Evolutionary conservation across 345 rosid species (phyloP).

Genomic region (Passiflora organensis): DNA sequence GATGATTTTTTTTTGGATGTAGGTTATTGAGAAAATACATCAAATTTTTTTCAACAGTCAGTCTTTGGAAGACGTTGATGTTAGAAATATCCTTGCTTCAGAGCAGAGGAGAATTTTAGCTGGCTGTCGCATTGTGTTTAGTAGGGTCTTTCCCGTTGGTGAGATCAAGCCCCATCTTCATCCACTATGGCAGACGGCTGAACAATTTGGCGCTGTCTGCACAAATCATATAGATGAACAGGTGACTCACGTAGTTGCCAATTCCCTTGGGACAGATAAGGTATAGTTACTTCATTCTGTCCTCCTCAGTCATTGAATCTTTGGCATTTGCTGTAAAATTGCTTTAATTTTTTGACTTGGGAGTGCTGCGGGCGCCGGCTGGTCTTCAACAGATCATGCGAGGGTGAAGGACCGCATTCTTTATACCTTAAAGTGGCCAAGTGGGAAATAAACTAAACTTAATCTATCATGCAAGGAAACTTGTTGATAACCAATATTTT

Average conservation of each 20-base stretch:
- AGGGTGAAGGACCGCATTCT: too few relatives aligned
- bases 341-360: background rate
- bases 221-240: slow-evolving; percentile 79
- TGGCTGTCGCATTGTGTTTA: slow-evolving; percentile 84
- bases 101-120: slow-evolving; percentile 85
- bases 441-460: too few relatives aligned
- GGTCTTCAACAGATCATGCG: too few relatives aligned
- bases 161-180: slow-evolving; percentile 92
- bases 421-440: too few relatives aligned
- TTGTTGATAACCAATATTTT: background rate
- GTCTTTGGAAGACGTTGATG: slow-evolving; percentile 77
- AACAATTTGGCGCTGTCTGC: slow-evolving; percentile 96
- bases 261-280: slow-evolving; percentile 95
- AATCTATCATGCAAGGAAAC: background rate
- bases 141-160: slow-evolving; percentile 90
- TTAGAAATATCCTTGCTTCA: slow-evolving; percentile 71
- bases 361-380: background rate
- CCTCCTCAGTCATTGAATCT: background rate
- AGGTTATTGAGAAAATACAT: slow-evolving; percentile 92
- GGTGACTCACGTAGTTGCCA: slow-evolving; percentile 96
- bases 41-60: slow-evolving; percentile 63
- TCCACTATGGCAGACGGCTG: slow-evolving; percentile 96
- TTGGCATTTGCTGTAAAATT: background rate
- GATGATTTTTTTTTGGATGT: slow-evolving; percentile 12
- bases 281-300: slow-evolving; percentile 25